Conservation (phyloP, 2,329 filamentous ascomycete genomes). For the Chrysoporthe austroafricana region DNA sequence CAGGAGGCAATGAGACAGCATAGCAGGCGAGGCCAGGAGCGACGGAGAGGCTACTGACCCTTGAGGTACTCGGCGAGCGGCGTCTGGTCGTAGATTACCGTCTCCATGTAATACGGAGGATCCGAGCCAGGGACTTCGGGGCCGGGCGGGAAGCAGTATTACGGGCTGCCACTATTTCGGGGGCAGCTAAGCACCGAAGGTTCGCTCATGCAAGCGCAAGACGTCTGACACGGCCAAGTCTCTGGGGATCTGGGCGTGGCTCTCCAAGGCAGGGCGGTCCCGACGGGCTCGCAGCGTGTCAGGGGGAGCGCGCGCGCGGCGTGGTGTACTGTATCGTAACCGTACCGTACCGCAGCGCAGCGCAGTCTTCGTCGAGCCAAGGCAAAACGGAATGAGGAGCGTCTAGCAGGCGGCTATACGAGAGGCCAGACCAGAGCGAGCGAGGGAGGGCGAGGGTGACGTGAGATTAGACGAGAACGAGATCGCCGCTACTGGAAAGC, state of each 20-base stretch:
- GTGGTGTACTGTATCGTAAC: not conserved
- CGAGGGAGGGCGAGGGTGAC: not conserved
- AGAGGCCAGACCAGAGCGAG: not conserved
- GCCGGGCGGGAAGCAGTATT: not conserved
- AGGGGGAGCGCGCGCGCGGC: not conserved
- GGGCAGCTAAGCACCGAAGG: slow-evolving; percentile 2
- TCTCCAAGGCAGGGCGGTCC: not conserved
- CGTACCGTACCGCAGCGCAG: not conserved
- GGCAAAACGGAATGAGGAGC: slow-evolving; percentile 10
- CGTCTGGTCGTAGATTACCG: slow-evolving; percentile 82
- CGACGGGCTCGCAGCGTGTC: not conserved
- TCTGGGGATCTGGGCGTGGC: not conserved
- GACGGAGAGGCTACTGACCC: slow-evolving; percentile 58
- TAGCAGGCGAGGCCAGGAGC: slow-evolving; percentile 10
- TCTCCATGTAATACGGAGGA: slow-evolving; percentile 67
- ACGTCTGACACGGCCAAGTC: not conserved
- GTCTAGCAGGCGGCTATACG: not conserved
- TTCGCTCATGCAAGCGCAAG: slow-evolving; percentile 2
- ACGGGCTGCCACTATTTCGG: slow-evolving; percentile 6
- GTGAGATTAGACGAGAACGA: slow-evolving; percentile 7
- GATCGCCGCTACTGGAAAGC: slow-evolving; percentile 7
- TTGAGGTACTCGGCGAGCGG: slow-evolving; percentile 88
- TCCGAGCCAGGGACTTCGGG: not conserved
- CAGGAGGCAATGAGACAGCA: slow-evolving; percentile 9
- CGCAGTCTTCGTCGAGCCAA: not conserved